Percentiles rank a stretch among this genome's conserved stretches.
Conservation (phyloP, 2,329 filamentous ascomycete species). For the Colletotrichum musicola region DNA sequence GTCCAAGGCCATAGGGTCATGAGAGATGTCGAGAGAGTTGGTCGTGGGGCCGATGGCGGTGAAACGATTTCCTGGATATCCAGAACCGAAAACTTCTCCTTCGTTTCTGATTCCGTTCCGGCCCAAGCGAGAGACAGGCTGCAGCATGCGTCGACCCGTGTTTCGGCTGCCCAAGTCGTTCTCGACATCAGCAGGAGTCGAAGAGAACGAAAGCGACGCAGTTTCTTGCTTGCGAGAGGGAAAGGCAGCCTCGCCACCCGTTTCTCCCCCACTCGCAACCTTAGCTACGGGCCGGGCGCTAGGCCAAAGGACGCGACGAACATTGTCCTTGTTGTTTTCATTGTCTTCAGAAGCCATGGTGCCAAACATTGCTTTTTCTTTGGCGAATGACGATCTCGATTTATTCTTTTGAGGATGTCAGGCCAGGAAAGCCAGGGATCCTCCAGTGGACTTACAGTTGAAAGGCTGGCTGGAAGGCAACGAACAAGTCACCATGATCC, state of each 20-base stretch:
- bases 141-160: constrained; percentile 12
- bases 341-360: constrained; percentile 14
- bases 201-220: neutral
- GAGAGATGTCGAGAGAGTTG: neutral
- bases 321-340: neutral
- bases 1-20: neutral
- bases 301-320: constrained; percentile 16
- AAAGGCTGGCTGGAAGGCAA: no score
- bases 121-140: constrained; percentile 22
- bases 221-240: neutral
- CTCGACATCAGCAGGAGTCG: no score
- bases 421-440: no score
- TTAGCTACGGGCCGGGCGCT: neutral
- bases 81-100: neutral
- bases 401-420: no score
- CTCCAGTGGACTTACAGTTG: no score
- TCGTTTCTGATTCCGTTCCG: neutral
- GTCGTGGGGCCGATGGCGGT: neutral
- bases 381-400: neutral
- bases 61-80: no score
- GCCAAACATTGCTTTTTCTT: neutral
- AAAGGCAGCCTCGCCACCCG: neutral
- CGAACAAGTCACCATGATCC: neutral
- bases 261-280: neutral
- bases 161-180: neutral